A percentile compares a stretch with the other conserved stretches of the same genome.
phyloP scores from a whole-genome alignment of 2,329 filamentous ascomycete species.

The Gnomoniopsis sp. region DNA sequence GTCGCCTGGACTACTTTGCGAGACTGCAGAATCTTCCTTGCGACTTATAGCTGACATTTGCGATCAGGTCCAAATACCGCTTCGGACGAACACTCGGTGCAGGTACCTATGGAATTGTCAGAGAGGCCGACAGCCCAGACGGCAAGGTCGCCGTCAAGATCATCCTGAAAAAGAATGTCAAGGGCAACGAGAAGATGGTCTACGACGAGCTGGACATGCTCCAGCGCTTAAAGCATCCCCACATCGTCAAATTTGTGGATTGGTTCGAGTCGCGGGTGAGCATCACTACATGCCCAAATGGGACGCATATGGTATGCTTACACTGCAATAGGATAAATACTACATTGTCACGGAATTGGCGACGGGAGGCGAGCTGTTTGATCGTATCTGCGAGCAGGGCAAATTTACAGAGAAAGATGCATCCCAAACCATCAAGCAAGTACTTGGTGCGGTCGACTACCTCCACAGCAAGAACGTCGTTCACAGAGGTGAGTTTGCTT shows the following conservation, averaged over 20 bases:
- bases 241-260: conserved; percentile 96
- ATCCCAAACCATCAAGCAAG: conserved; percentile 90
- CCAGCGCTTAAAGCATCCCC: conserved; percentile 83
- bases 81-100: conserved; percentile 94
- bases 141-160: conserved; percentile 97
- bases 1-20: conserved; percentile 24
- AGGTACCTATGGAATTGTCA: conserved; percentile 96
- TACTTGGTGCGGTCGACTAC: conserved; percentile 90
- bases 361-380: conserved; percentile 93
- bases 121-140: conserved; percentile 81
- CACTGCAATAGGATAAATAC: conserved; percentile 79
- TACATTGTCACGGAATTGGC: conserved; percentile 98
- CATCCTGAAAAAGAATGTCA: conserved; percentile 98
- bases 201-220: conserved; percentile 96
- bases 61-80: conserved; percentile 71
- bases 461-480: conserved; percentile 94
- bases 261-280: conserved; percentile 97
- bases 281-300: conserved; percentile 2
- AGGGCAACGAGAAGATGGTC: conserved; percentile 97
- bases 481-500: conserved; percentile 69
- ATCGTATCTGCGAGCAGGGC: conserved; percentile 95
- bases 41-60: conserved; percentile 15
- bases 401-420: conserved; percentile 99
- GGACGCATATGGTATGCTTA: background rate
- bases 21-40: conserved; percentile 19